Evolutionary conservation across 2,329 filamentous ascomycete species (phyloP).

Genomic region (Fusarium siculi): DNA sequence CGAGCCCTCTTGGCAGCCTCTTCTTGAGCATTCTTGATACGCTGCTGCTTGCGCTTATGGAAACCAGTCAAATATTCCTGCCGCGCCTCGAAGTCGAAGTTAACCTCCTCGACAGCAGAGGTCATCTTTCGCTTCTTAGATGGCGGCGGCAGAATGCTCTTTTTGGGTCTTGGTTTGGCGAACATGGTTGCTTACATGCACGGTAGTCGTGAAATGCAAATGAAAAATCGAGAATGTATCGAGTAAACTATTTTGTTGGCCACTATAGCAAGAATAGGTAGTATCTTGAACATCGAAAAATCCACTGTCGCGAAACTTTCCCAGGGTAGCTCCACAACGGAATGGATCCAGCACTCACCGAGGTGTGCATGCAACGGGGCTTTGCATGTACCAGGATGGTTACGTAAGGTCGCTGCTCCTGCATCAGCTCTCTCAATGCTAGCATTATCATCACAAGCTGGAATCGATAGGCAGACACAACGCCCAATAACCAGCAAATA

Average conservation of each 20-base stretch:
- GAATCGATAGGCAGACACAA: conserved; percentile 42
- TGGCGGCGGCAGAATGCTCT: conserved; percentile 65
- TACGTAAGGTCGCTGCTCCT: conserved; percentile 44
- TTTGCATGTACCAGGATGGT: conserved; percentile 31
- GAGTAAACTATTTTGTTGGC: conserved; percentile 10
- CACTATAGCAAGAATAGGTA: not conserved
- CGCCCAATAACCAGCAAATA: conserved; percentile 36
- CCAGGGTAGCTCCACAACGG: conserved; percentile 5
- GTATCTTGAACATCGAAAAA: conserved; percentile 25
- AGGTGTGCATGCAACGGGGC: conserved; percentile 42
- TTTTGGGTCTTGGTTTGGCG: conserved; percentile 68
- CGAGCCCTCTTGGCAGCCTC: conserved; percentile 79
- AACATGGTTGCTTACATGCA: conserved; percentile 54
- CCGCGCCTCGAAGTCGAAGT: conserved; percentile 82
- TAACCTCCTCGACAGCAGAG: conserved; percentile 78
- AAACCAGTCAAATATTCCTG: conserved; percentile 94
- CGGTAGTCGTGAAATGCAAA: not conserved
- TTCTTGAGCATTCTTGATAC: conserved; percentile 86
- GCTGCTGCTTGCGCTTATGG: conserved; percentile 91
- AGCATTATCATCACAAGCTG: conserved; percentile 40
- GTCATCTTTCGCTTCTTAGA: conserved; percentile 74
- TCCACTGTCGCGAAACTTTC: conserved; percentile 41
- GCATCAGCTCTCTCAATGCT: conserved; percentile 40
- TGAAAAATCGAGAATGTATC: not conserved
- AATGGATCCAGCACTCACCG: conserved; percentile 27